These are phyloP conservation scores for Conticribra weissflogii DNA, from an alignment of 108 stramenopile genomes.

Conservation along the genomic window DNA sequence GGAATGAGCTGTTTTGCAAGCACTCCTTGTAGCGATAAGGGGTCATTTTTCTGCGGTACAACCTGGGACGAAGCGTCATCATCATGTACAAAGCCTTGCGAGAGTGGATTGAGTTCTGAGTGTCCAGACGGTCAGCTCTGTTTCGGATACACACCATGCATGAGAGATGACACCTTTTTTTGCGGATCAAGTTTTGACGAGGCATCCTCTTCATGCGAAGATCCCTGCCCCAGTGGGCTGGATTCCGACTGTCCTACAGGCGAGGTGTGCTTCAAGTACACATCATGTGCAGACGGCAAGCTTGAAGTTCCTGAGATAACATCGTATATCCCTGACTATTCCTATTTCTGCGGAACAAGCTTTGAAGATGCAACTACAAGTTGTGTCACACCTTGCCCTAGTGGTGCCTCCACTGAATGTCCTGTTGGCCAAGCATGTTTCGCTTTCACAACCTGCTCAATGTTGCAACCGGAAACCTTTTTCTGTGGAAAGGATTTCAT, in stretches of 20 bases:
- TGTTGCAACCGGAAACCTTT: constrained; percentile 5
- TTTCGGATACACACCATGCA: constrained; percentile 81
- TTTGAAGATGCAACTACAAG: constrained; percentile 23
- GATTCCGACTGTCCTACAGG: constrained; percentile 33
- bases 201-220: constrained; percentile 31
- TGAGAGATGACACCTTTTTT: constrained; percentile 32
- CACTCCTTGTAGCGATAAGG: constrained; percentile 34
- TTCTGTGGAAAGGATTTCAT: constrained; percentile 67
- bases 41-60: constrained; percentile 69
- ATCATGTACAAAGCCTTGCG: constrained; percentile 68
- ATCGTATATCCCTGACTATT: constrained; percentile 10
- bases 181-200: constrained; percentile 48
- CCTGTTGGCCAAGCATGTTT: constrained; percentile 14
- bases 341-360: constrained; percentile 20
- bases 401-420: constrained; percentile 11
- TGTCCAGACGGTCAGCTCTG: constrained; percentile 79
- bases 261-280: constrained; percentile 44
- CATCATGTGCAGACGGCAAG: constrained; percentile 37
- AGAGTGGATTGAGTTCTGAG: constrained; percentile 55
- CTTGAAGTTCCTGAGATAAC: background rate
- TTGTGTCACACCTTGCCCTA: constrained; percentile 13
- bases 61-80: constrained; percentile 82
- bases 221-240: constrained; percentile 34
- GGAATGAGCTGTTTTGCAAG: constrained; percentile 38
- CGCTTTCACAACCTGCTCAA: constrained; percentile 5